A percentile compares a stretch with the other conserved stretches of the same genome.
phyloP scores from a whole-genome alignment of 1,284 basidiomycete species.

The Malassezia sp. region DNA sequence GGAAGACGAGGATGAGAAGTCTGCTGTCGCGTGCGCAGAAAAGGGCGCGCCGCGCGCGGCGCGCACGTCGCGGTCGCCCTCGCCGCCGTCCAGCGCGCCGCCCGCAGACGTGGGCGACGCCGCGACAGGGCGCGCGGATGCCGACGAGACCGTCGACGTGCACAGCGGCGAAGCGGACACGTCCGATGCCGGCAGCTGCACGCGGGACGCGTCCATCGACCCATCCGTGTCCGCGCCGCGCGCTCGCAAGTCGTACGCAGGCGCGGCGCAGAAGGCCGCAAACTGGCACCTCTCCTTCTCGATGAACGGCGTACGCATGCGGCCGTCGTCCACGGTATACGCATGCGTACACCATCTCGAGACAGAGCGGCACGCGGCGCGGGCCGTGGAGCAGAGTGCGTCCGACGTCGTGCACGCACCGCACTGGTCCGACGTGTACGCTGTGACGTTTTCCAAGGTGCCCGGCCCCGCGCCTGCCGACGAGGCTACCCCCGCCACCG shows the following conservation, averaged over 20 bases:
- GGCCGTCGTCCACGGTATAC: slow-evolving; percentile 82
- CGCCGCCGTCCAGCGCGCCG: no score
- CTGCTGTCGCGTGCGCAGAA: no score
- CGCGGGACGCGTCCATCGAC: no score
- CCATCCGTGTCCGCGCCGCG: no score
- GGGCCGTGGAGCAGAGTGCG: neutral
- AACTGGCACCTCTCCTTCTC: slow-evolving; percentile 91
- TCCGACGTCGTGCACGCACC: slow-evolving; percentile 48
- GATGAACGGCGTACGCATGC: slow-evolving; percentile 71
- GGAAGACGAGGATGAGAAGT: neutral
- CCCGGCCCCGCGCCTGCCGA: slow-evolving; percentile 59
- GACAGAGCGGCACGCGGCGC: slow-evolving; percentile 39
- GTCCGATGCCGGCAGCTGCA: slow-evolving; percentile 9
- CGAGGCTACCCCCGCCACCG: neutral
- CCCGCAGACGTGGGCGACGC: no score
- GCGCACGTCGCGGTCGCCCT: no score
- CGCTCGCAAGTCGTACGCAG: slow-evolving; percentile 91
- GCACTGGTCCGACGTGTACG: no score
- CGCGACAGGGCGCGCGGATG: slow-evolving; percentile 5
- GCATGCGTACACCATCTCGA: slow-evolving; percentile 86
- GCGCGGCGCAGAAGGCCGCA: slow-evolving; percentile 79
- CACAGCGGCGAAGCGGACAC: slow-evolving; percentile 43
- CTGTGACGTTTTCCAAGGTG: slow-evolving; percentile 84
- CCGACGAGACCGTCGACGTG: slow-evolving; percentile 15
- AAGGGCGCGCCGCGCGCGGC: neutral